phyloP scores from a whole-genome alignment of 1,139 yeast genomes.

The Sugiyamaella pinicola region DNA sequence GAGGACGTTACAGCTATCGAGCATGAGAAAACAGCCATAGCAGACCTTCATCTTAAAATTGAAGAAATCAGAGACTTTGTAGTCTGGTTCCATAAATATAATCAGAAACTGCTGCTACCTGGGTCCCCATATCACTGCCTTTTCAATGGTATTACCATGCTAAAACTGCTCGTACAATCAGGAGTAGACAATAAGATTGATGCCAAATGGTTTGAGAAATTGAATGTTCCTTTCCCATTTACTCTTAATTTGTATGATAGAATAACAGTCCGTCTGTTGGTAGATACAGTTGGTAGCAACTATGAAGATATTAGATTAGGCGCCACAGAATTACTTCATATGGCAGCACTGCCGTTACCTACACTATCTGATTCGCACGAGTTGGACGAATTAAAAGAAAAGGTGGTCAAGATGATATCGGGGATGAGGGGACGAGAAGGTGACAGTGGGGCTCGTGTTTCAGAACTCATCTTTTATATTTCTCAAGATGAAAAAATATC shows the following conservation, averaged over 20 bases:
- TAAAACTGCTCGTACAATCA: conserved; percentile 53
- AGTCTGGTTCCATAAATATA: conserved; percentile 46
- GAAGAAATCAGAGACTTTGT: conserved; percentile 46
- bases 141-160: conserved; percentile 53
- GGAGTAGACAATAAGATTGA: conserved; percentile 57
- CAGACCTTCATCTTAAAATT: conserved; percentile 25
- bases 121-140: conserved; percentile 70
- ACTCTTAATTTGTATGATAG: conserved; percentile 48
- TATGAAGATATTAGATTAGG: conserved; percentile 72
- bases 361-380: conserved; percentile 33
- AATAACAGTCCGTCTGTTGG: conserved; percentile 49
- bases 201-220: conserved; percentile 45
- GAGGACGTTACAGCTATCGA: neutral
- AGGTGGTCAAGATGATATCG: conserved; percentile 51
- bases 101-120: conserved; percentile 55
- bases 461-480: conserved; percentile 50
- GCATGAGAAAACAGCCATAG: conserved; percentile 4
- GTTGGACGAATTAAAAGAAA: conserved; percentile 40
- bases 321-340: conserved; percentile 53
- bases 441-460: conserved; percentile 77
- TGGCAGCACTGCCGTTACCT: conserved; percentile 49
- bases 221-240: conserved; percentile 50
- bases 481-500: conserved; percentile 28
- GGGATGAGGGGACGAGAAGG: conserved; percentile 70
- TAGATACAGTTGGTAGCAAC: conserved; percentile 66